Evolutionary conservation across 257 asterid genomes (phyloP).

Genomic region (Ilex asprella): DNA sequence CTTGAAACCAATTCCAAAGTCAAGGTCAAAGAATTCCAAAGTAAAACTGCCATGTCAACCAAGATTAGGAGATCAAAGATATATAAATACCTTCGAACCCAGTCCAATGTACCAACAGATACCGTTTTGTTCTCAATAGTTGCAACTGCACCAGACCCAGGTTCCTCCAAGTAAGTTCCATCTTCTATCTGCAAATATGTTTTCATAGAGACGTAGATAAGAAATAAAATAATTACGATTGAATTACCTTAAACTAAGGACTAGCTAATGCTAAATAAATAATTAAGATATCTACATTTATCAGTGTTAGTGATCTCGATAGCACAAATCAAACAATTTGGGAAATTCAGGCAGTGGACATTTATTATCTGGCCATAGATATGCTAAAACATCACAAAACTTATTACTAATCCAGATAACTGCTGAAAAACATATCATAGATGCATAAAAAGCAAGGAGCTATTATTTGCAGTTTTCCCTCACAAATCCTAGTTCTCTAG

Average conservation of each 20-base stretch:
- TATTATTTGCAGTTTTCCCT: too few species aligned
- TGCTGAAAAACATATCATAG: too few species aligned
- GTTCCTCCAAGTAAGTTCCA: constrained; percentile 91
- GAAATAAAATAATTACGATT: constrained; percentile 6
- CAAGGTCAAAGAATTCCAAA: not conserved
- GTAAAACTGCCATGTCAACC: constrained; percentile 8
- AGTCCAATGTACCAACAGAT: constrained; percentile 86
- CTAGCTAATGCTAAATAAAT: not conserved
- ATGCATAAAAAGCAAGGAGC: too few species aligned
- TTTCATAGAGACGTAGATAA: not conserved
- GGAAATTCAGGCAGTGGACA: not conserved
- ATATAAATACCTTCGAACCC: constrained; percentile 73
- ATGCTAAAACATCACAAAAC: too few species aligned
- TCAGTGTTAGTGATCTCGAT: not conserved
- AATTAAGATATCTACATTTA: not conserved
- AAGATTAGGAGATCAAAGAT: constrained; percentile 9
- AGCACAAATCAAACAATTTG: not conserved
- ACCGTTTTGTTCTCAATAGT: constrained; percentile 58
- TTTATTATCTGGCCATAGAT: too few species aligned
- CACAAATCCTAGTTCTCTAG: not conserved
- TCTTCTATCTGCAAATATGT: constrained; percentile 52
- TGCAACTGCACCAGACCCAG: constrained; percentile 98
- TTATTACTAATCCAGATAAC: too few species aligned
- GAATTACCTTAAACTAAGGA: not conserved
- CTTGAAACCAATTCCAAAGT: not conserved